Percentiles rank a stretch among this genome's conserved stretches.
Conservation (phyloP, 306 rosid genomes). For the Boehmeria nivea region DNA sequence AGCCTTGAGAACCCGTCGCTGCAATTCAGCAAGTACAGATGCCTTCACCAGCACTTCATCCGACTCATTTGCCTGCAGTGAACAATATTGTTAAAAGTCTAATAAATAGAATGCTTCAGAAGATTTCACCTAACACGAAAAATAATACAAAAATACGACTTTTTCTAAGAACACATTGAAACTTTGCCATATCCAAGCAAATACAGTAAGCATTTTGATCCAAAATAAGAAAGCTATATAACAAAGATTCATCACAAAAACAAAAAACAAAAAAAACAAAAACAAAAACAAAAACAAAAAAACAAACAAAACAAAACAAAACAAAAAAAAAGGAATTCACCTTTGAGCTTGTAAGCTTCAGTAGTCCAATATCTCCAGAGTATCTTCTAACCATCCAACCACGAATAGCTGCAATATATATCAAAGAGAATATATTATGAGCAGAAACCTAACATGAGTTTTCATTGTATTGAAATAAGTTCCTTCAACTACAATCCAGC, state of each 20-base stretch:
- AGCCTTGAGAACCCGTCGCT: constrained; percentile 89
- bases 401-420: constrained; percentile 60
- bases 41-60: constrained; percentile 92
- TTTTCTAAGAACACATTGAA: no score
- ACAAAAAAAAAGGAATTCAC: constrained; percentile 33
- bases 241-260: not conserved
- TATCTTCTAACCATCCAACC: constrained; percentile 89
- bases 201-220: no score
- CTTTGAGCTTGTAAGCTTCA: constrained; percentile 49
- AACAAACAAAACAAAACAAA: constrained; percentile 3
- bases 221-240: no score
- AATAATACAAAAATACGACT: no score
- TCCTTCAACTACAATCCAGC: no score
- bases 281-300: constrained; percentile 11
- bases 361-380: constrained; percentile 72
- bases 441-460: not conserved
- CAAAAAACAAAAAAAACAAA: not conserved
- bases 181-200: no score
- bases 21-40: constrained; percentile 86
- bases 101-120: no score
- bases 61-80: constrained; percentile 54
- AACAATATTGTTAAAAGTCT: not conserved
- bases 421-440: constrained; percentile 20
- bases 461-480: no score
- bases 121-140: not conserved